These are phyloP conservation scores for Phalaenopsis hybrid DNA, from an alignment of 116 monocot species.

Conservation along the genomic window DNA sequence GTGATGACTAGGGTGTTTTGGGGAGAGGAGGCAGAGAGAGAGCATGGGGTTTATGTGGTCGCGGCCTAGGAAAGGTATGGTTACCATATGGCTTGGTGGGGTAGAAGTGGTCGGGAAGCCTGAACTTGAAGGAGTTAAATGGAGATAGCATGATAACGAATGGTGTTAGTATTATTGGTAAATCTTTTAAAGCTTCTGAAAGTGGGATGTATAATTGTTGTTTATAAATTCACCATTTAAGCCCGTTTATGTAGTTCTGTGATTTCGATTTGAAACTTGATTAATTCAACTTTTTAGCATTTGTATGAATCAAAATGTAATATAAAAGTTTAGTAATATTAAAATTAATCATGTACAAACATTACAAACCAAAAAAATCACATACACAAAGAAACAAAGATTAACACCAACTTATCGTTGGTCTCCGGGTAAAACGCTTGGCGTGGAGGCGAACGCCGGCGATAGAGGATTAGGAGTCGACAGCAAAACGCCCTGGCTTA, in stretches of 20 bases:
- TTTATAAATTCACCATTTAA: not conserved
- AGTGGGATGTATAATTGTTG: conserved; percentile 2
- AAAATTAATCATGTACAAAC: no score
- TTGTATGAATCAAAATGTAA: no score
- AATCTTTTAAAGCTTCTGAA: not conserved
- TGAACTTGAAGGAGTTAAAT: conserved; percentile 7
- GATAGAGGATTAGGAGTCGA: no score
- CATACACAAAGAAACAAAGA: no score
- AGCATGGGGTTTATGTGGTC: conserved; percentile 74
- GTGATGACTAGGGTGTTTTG: conserved; percentile 22
- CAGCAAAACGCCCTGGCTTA: no score
- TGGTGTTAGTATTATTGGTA: no score
- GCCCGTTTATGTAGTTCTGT: not conserved
- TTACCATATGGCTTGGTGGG: conserved; percentile 27
- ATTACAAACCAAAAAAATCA: no score
- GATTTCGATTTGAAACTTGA: not conserved
- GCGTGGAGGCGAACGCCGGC: no score
- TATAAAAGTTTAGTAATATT: no score
- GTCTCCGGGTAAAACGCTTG: no score
- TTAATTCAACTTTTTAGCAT: not conserved
- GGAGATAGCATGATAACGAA: no score
- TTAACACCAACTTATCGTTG: no score
- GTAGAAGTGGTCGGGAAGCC: not conserved
- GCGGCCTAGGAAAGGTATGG: conserved; percentile 42
- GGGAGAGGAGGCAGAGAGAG: not conserved